A percentile compares a stretch with the other conserved stretches of the same genome.
These are phyloP conservation scores for Arthonia radiata DNA, from an alignment of 495 filamentous ascomycete genomes.

Conservation along the genomic window DNA sequence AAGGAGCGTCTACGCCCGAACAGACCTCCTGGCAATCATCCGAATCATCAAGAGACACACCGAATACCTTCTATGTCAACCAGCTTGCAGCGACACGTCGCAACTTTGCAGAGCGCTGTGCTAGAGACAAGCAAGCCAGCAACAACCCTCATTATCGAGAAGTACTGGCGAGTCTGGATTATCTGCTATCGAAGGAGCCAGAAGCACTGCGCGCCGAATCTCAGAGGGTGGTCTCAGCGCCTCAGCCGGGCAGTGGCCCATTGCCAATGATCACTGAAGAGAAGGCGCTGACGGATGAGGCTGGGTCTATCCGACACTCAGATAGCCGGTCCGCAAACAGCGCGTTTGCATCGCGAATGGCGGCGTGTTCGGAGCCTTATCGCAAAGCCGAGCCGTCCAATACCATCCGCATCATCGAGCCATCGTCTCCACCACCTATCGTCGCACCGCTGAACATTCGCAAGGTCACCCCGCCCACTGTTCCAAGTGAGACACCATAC, in stretches of 20 bases:
- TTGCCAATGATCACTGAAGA: no score
- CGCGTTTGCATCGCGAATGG: no score
- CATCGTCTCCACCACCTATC: slow-evolving; percentile 11
- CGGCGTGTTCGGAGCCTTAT: slow-evolving; percentile 14
- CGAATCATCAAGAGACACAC: no score
- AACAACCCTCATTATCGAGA: slow-evolving; percentile 23
- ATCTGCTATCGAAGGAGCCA: slow-evolving; percentile 14
- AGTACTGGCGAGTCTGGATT: slow-evolving; percentile 35
- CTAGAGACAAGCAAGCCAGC: slow-evolving; percentile 7
- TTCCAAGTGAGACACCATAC: no score
- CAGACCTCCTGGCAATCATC: no score
- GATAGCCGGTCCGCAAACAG: slow-evolving; percentile 12
- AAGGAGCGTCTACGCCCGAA: no score
- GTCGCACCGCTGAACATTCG: slow-evolving; percentile 17
- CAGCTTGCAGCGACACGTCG: slow-evolving; percentile 32
- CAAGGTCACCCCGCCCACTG: no score
- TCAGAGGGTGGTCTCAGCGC: no score
- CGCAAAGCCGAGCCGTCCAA: slow-evolving; percentile 15
- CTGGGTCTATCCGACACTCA: slow-evolving; percentile 12
- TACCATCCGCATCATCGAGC: slow-evolving; percentile 22
- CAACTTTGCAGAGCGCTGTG: slow-evolving; percentile 24
- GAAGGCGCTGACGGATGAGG: slow-evolving; percentile 4
- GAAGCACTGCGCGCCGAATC: slow-evolving; percentile 22
- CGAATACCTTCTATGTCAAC: slow-evolving; percentile 21
- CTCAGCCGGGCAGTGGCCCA: no score